Conservation (phyloP, 306 rosid genomes). For the Hippophae gyantsensis region DNA sequence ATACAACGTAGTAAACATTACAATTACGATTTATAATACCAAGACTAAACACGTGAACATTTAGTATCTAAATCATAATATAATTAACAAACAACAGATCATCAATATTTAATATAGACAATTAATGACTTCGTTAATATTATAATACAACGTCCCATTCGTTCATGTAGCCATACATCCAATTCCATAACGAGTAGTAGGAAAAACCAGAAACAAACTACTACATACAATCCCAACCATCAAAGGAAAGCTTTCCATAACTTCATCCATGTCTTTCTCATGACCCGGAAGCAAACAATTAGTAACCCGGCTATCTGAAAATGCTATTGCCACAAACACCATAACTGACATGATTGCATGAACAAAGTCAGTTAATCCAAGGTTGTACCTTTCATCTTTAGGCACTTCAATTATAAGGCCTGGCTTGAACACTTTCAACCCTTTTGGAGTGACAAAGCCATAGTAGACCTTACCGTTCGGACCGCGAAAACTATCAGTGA, state of each 20-base stretch:
- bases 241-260: conserved; percentile 67
- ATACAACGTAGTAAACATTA: no score
- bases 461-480: conserved; percentile 49
- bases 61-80: no score
- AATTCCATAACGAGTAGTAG: conserved; percentile 50
- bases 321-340: conserved; percentile 64
- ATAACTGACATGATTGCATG: conserved; percentile 71
- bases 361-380: conserved; percentile 44
- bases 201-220: conserved; percentile 60
- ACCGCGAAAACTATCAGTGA: conserved; percentile 57
- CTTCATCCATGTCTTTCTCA: conserved; percentile 57
- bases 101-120: no score
- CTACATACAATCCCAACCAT: conserved; percentile 65
- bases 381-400: conserved; percentile 29
- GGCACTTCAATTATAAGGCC: conserved; percentile 42
- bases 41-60: no score
- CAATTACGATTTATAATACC: no score
- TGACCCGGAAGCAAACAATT: conserved; percentile 56
- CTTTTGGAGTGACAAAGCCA: conserved; percentile 52
- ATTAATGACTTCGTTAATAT: no score
- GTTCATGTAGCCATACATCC: conserved; percentile 57
- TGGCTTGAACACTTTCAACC: conserved; percentile 56
- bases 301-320: conserved; percentile 65
- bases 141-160: no score
- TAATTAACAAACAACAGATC: no score